A percentile compares a stretch with the other conserved stretches of the same genome.
Conservation (phyloP, 495 filamentous ascomycete genomes). For the Margaritispora aquatica region DNA sequence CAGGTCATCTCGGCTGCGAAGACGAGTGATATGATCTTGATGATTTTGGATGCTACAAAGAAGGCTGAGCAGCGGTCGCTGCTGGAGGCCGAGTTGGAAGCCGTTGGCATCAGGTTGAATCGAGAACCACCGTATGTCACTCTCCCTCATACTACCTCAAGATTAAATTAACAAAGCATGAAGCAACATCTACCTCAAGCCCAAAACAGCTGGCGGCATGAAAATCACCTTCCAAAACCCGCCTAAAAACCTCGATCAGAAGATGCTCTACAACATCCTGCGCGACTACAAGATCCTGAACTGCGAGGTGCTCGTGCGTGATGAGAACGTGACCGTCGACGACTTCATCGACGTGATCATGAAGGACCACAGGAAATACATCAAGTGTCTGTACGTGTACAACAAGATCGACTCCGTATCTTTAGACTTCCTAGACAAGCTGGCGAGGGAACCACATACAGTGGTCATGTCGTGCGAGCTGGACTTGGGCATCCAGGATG, state of each 20-base stretch:
- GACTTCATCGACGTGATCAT: slow-evolving; percentile 99
- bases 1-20: slow-evolving; percentile 99
- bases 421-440: slow-evolving; percentile 83
- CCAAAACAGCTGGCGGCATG: slow-evolving; percentile 95
- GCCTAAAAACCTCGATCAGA: slow-evolving; percentile 89
- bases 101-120: slow-evolving; percentile 93
- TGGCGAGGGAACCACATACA: slow-evolving; percentile 89
- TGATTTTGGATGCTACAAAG: slow-evolving; percentile 97
- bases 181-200: slow-evolving; percentile 98
- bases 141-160: not conserved
- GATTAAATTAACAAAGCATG: not conserved
- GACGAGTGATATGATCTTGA: slow-evolving; percentile 95
- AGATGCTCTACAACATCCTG: slow-evolving; percentile 93
- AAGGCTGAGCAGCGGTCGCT: slow-evolving; percentile 88
- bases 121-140: slow-evolving; percentile 76
- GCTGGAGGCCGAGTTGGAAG: slow-evolving; percentile 88
- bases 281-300: slow-evolving; percentile 99
- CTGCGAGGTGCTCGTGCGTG: slow-evolving; percentile 90
- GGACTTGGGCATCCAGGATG: slow-evolving; percentile 92
- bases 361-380: slow-evolving; percentile 95
- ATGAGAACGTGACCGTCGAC: slow-evolving; percentile 93
- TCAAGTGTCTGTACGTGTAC: slow-evolving; percentile 94
- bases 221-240: slow-evolving; percentile 93
- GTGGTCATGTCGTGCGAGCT: slow-evolving; percentile 98
- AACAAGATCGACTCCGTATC: slow-evolving; percentile 99